Evolutionary conservation across 2,329 filamentous ascomycete genomes (phyloP).

Genomic region (Exophiala viscosa): DNA sequence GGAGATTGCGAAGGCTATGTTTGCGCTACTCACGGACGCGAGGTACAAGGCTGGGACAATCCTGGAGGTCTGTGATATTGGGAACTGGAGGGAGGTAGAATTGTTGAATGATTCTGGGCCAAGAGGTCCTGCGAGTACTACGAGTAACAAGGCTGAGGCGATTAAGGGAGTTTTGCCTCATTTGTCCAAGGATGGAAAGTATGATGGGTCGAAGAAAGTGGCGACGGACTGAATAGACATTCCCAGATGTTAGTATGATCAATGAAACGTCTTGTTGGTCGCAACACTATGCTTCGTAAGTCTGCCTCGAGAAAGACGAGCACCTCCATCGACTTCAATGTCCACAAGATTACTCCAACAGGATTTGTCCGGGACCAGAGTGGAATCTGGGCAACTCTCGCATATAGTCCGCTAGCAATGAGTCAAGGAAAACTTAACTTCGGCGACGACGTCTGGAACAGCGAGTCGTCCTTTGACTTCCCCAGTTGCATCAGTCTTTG

Average conservation of each 20-base stretch:
- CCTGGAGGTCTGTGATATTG: conserved; percentile 52
- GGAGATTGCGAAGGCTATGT: conserved; percentile 58
- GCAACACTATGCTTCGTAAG: neutral
- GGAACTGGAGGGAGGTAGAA: conserved; percentile 48
- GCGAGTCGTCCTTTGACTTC: neutral
- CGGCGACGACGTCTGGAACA: too few relatives aligned
- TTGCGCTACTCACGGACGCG: conserved; percentile 51
- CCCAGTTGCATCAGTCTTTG: conserved; percentile 23
- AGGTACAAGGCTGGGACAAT: conserved; percentile 45
- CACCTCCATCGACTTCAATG: conserved; percentile 1
- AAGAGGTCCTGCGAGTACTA: conserved; percentile 45
- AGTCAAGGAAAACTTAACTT: too few relatives aligned
- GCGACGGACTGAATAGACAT: neutral
- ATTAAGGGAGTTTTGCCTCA: conserved; percentile 21
- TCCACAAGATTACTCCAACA: neutral
- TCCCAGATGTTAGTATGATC: too few relatives aligned
- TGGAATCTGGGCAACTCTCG: neutral
- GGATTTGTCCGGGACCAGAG: neutral
- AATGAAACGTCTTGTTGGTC: too few relatives aligned
- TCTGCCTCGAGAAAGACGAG: neutral
- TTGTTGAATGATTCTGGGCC: conserved; percentile 48
- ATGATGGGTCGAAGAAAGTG: neutral
- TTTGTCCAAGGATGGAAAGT: neutral
- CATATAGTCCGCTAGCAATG: too few relatives aligned
- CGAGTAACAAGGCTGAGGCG: conserved; percentile 39